Evolutionary conservation across 371 early-diverging fungal species (phyloP).

Genomic region (Zychaea mexicana): DNA sequence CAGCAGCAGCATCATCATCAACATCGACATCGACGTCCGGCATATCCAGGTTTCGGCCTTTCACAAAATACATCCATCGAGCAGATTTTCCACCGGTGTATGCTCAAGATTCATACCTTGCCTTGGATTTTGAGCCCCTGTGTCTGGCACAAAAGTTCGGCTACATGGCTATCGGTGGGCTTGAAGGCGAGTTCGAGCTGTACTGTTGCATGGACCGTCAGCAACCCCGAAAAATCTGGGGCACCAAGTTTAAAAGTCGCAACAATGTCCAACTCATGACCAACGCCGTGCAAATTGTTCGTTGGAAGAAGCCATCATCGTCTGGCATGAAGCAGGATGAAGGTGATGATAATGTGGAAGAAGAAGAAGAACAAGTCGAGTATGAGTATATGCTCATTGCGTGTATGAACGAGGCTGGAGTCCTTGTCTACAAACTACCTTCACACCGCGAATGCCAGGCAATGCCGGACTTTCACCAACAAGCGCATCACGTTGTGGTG

Average conservation of each 20-base stretch:
- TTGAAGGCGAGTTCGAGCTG: slow-evolving; percentile 48
- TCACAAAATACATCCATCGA: slow-evolving; percentile 49
- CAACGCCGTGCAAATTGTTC: slow-evolving; percentile 58
- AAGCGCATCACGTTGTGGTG: slow-evolving; percentile 5
- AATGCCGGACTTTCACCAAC: background rate
- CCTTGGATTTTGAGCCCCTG: slow-evolving; percentile 41
- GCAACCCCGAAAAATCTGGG: slow-evolving; percentile 39
- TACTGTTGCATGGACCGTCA: slow-evolving; percentile 49
- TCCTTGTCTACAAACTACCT: slow-evolving; percentile 46
- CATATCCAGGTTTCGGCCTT: slow-evolving; percentile 31
- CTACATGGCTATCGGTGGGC: slow-evolving; percentile 57
- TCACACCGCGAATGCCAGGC: slow-evolving; percentile 31
- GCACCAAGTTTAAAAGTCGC: slow-evolving; percentile 36
- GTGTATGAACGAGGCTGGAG: slow-evolving; percentile 54
- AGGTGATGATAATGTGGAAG: background rate
- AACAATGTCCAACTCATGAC: slow-evolving; percentile 51
- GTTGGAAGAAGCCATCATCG: slow-evolving; percentile 32
- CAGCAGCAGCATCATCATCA: background rate
- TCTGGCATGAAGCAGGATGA: background rate
- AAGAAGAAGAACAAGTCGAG: slow-evolving; percentile 3
- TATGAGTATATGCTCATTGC: slow-evolving; percentile 33
- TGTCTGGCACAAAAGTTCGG: slow-evolving; percentile 59
- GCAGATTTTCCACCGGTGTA: slow-evolving; percentile 33
- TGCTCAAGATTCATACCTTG: slow-evolving; percentile 30
- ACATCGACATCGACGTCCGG: slow-evolving; percentile 6